Base-by-base conservation (phyloP, 371 early-diverging fungal genomes). In the Saksenaea oblongispora region DNA sequence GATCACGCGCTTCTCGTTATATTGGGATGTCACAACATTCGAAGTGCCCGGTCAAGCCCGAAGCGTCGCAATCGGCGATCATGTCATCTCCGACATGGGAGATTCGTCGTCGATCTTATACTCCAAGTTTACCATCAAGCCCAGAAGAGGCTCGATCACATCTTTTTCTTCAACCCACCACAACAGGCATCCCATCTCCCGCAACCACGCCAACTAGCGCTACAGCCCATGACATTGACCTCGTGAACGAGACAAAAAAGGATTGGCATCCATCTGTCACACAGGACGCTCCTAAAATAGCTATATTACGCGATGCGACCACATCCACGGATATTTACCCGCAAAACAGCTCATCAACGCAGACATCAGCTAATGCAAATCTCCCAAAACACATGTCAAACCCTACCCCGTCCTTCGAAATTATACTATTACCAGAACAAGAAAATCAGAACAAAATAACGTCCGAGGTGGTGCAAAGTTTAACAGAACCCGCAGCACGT, bases 221-320 rank as follows among this genome's bases (percentile, higher is more conserved):
- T 18, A 47, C 51, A 17, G 11, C 51, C 22, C 51, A 47, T 17
- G 51, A 47, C 51, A 47, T 10, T 47, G 8, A 22, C 51, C 51
- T 47, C 51, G 51, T 47, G 51, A 47, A 47, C 4, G 51, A 26
- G n/a, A 47, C 51, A 47, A 47, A 47, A 47, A 47, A 47, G 51
- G 51, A 47, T 47, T 26, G 27, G 22, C 22, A 18, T 47, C 51
- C 51, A n/a, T 47, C 51, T 47, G 51, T 47, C 51, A 47, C 51
- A 47, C 51, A 1, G 17, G 22, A 47, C 2, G 11, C 22, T 47
- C 51, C 51, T 47, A 47, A 47, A 26, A 47, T 47, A 22, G 51
- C 24, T 47, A 47, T 22, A 47, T 47, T 47, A 47, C 51, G 51
- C 51, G 51, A 47, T 47, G 51, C 18, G 3, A 22, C 51, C 51